phyloP scores from a whole-genome alignment of 148 eudicot genomes.

The Rhododendron ovatum region DNA sequence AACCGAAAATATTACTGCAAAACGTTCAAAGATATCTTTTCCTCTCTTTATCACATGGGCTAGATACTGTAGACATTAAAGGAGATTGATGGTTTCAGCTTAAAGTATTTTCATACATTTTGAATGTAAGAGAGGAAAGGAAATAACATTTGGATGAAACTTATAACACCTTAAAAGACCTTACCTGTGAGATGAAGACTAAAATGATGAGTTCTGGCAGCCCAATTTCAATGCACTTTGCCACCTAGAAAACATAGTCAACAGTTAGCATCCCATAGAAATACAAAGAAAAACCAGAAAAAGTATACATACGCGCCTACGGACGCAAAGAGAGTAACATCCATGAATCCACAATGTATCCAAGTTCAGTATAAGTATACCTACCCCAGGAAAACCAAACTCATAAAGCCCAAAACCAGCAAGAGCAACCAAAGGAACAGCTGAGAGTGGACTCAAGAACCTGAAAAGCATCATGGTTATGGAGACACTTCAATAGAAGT shows the following conservation, averaged over 20 bases:
- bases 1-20: conserved; percentile 82
- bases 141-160: background rate
- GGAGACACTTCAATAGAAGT: background rate
- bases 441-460: conserved; percentile 87
- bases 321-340: background rate
- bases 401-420: conserved; percentile 96
- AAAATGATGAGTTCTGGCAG: conserved; percentile 77
- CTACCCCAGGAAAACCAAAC: conserved; percentile 97
- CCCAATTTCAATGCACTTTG: conserved; percentile 94
- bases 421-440: conserved; percentile 86
- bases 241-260: conserved; percentile 54
- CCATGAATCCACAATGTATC: background rate
- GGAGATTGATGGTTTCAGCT: background rate
- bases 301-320: background rate
- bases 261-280: conserved; percentile 14
- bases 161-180: background rate
- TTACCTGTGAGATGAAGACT: conserved; percentile 83
- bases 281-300: conserved; percentile 3
- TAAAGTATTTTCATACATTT: background rate
- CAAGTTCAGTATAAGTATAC: conserved; percentile 10
- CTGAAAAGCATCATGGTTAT: conserved; percentile 24
- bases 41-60: conserved; percentile 54
- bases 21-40: conserved; percentile 74
- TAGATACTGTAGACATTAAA: conserved; percentile 54
- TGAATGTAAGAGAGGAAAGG: background rate